These are phyloP conservation scores for Wickerhamomyces queroliae DNA, from an alignment of 805 yeast genomes.

Conservation along the genomic window DNA sequence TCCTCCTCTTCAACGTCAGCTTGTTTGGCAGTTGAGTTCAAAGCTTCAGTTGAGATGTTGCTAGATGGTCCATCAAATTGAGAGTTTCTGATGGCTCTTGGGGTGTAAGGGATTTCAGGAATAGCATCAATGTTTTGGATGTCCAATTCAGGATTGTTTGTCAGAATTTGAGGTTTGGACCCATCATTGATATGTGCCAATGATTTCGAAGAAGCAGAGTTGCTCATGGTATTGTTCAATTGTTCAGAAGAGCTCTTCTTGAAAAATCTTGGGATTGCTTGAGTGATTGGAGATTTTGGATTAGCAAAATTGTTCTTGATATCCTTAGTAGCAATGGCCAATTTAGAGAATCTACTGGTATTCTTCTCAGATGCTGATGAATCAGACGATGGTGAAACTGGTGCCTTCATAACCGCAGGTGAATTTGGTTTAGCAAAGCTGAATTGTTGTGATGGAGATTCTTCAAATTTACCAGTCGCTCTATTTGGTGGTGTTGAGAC, in stretches of 20 bases:
- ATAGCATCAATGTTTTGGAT: constrained; percentile 5
- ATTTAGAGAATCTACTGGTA: not conserved
- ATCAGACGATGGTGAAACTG: constrained; percentile 7
- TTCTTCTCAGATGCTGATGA: constrained; percentile 1
- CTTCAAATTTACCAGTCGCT: not conserved
- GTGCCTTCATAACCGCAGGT: constrained; percentile 8
- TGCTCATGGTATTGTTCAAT: constrained; percentile 9
- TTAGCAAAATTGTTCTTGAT: not conserved
- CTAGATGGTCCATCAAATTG: constrained; percentile 1
- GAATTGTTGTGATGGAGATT: not conserved
- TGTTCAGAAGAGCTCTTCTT: constrained; percentile 7
- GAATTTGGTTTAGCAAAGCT: not conserved
- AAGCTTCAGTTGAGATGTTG: too few species aligned
- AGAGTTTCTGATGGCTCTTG: constrained; percentile 6
- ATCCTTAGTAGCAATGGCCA: not conserved
- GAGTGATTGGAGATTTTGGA: constrained; percentile 18
- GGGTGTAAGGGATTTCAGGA: constrained; percentile 20
- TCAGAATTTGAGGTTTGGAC: constrained; percentile 6
- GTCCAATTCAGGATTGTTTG: constrained; percentile 9
- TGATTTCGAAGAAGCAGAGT: constrained; percentile 17
- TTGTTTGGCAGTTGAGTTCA: too few species aligned
- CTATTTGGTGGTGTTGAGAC: constrained; percentile 1
- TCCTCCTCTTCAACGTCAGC: not conserved
- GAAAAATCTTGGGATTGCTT: constrained; percentile 18
- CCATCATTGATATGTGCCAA: constrained; percentile 22